Conservation (phyloP, 2,329 filamentous ascomycete species). For the Fusarium bulbicola region DNA sequence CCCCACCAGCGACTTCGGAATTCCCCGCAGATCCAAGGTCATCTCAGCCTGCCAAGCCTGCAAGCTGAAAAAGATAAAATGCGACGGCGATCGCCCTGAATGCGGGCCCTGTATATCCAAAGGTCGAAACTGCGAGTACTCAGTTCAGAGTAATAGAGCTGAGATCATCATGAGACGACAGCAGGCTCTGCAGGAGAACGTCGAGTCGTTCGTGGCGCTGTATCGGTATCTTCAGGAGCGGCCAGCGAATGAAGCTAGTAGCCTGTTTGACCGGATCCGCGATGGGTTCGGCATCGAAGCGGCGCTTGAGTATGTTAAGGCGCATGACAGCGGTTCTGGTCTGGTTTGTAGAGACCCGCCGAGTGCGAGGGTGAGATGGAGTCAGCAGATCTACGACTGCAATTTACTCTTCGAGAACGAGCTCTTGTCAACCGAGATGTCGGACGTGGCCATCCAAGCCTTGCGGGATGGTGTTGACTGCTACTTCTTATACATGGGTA, state of each 20-base stretch:
- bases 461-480: not conserved
- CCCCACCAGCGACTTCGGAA: too few relatives aligned
- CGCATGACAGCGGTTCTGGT: accelerated
- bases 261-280: not conserved
- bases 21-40: not conserved
- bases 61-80: not conserved
- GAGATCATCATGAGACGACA: not conserved
- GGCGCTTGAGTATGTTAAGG: not conserved
- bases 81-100: not conserved
- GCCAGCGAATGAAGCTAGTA: not conserved
- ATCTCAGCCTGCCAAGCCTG: not conserved
- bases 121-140: not conserved
- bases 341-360: accelerated
- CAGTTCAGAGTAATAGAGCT: accelerated
- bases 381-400: not conserved
- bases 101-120: not conserved
- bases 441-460: not conserved
- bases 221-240: not conserved
- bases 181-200: not conserved
- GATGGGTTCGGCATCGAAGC: not conserved
- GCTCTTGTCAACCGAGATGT: accelerated
- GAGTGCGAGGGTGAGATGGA: accelerated
- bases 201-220: not conserved
- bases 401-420: not conserved
- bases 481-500: not conserved